phyloP scores from a whole-genome alignment of 2,329 filamentous ascomycete species.

The Calonectria pauciramosa region DNA sequence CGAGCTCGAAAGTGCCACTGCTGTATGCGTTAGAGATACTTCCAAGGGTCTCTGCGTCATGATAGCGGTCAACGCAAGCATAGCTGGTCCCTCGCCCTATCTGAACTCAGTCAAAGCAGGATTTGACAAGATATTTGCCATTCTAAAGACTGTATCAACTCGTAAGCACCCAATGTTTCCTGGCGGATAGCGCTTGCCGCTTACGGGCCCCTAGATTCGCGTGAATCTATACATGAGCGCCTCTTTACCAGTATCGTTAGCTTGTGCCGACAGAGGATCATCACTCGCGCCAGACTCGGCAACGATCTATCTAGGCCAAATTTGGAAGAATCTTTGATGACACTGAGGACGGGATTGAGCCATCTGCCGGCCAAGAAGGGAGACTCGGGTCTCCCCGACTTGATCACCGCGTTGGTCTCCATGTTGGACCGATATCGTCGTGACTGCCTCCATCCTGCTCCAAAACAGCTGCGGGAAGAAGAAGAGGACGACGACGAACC shows the following conservation, averaged over 20 bases:
- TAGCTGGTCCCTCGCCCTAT: constrained; percentile 18
- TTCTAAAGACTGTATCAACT: neutral
- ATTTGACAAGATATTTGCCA: constrained; percentile 32
- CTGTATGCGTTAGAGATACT: constrained; percentile 37
- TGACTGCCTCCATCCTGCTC: neutral
- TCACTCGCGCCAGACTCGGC: constrained; percentile 20
- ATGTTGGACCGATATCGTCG: constrained; percentile 15
- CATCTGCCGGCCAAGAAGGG: neutral
- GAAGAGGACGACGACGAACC: neutral
- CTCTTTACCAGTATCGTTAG: constrained; percentile 27
- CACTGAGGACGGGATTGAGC: neutral
- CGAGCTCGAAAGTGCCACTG: constrained; percentile 28
- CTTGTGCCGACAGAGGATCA: constrained; percentile 30
- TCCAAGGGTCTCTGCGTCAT: constrained; percentile 24
- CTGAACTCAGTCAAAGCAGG: constrained; percentile 30
- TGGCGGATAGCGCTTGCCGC: neutral
- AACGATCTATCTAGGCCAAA: neutral
- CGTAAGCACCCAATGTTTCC: constrained; percentile 5
- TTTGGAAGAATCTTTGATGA: neutral
- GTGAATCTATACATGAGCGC: neutral
- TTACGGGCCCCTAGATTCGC: constrained; percentile 10
- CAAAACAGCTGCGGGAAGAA: neutral
- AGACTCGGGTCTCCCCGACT: neutral
- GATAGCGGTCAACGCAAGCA: constrained; percentile 37
- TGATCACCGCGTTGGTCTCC: neutral